These are phyloP conservation scores for Gynandropsis gynandra DNA, from an alignment of 345 rosid species.

Conservation along the genomic window DNA sequence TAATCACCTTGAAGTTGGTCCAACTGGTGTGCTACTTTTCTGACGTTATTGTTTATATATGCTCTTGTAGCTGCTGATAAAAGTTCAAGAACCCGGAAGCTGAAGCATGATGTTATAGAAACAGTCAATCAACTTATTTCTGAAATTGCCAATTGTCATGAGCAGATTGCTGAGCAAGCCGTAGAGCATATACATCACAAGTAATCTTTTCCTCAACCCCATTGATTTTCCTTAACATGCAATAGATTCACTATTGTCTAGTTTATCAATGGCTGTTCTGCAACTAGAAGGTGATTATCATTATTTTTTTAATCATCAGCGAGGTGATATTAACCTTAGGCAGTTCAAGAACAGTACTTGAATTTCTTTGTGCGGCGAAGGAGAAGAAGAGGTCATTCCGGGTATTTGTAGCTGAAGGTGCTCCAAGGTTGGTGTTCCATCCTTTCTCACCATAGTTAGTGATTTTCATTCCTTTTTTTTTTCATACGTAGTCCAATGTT, in stretches of 20 bases:
- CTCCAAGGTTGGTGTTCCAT: conserved; percentile 68
- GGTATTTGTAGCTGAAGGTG: conserved; percentile 96
- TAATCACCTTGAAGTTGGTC: too few species aligned
- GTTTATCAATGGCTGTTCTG: neutral
- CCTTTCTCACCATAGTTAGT: neutral
- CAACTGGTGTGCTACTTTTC: too few species aligned
- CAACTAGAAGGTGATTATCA: neutral
- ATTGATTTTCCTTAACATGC: conserved; percentile 1
- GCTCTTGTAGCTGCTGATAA: conserved; percentile 74
- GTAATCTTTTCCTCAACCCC: conserved; percentile 34
- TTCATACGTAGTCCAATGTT: neutral
- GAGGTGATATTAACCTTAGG: conserved; percentile 98
- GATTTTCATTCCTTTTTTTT: neutral
- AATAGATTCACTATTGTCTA: neutral
- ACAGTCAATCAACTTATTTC: conserved; percentile 89
- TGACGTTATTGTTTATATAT: too few species aligned
- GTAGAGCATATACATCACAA: conserved; percentile 99
- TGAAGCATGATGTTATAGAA: conserved; percentile 97
- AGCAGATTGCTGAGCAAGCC: conserved; percentile 98
- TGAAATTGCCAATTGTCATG: conserved; percentile 85
- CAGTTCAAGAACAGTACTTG: conserved; percentile 90
- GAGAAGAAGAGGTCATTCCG: conserved; percentile 95
- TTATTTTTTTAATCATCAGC: conserved; percentile 42
- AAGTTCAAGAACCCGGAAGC: conserved; percentile 74
- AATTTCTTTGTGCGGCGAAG: conserved; percentile 94